Conservation (phyloP, 768 basidiomycete species). For the Rhodotorula diobovata region DNA sequence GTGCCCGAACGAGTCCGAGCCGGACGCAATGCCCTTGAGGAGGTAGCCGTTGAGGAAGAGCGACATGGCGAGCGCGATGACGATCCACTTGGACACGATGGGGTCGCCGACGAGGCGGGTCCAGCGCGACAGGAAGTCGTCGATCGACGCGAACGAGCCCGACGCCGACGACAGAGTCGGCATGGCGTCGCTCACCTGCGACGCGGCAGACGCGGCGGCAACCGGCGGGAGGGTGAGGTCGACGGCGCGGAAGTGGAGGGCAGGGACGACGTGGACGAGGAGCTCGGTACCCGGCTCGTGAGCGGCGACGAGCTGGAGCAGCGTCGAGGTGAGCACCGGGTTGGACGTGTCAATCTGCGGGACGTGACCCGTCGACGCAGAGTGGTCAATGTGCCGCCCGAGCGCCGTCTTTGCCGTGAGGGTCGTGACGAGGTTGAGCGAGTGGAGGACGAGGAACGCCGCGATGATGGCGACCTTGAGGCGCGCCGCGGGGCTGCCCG, state of each 20-base stretch:
- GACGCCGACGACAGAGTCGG: slow-evolving; percentile 38
- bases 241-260: slow-evolving; percentile 57
- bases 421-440: slow-evolving; percentile 87
- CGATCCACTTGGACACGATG: slow-evolving; percentile 89
- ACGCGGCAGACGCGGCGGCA: not conserved
- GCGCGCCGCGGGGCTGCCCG: slow-evolving; percentile 75
- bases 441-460: slow-evolving; percentile 83
- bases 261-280: slow-evolving; percentile 61
- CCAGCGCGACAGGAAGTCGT: slow-evolving; percentile 86
- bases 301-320: slow-evolving; percentile 57
- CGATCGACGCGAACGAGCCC: slow-evolving; percentile 51
- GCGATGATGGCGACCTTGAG: slow-evolving; percentile 87
- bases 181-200: not conserved
- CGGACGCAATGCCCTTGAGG: slow-evolving; percentile 60
- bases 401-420: slow-evolving; percentile 65
- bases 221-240: slow-evolving; percentile 39
- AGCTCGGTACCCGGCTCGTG: slow-evolving; percentile 46
- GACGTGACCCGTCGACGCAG: slow-evolving; percentile 43
- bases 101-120: slow-evolving; percentile 88
- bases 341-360: slow-evolving; percentile 68
- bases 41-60: slow-evolving; percentile 89
- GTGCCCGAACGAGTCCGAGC: slow-evolving; percentile 47
- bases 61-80: slow-evolving; percentile 74
- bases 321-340: slow-evolving; percentile 57
- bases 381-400: slow-evolving; percentile 50